Conservation (phyloP, 2,329 filamentous ascomycete genomes). For the Aspergillus clavatus region DNA sequence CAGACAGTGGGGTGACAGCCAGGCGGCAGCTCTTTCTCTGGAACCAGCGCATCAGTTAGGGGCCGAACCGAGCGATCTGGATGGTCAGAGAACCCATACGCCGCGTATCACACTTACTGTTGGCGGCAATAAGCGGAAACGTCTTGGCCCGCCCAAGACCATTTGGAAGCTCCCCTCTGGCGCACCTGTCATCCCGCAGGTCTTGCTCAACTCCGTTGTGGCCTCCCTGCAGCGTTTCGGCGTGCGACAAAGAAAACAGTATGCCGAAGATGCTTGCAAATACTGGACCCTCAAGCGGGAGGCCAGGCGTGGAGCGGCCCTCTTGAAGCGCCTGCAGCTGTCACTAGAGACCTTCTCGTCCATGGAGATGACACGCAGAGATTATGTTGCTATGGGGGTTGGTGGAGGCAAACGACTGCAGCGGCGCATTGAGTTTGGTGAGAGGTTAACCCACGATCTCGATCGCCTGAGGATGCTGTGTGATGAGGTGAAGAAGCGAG, state of each 20-base stretch:
- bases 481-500: constrained; percentile 67
- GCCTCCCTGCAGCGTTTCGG: constrained; percentile 76
- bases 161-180: constrained; percentile 92
- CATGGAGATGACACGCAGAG: constrained; percentile 91
- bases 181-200: constrained; percentile 86
- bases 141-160: constrained; percentile 54
- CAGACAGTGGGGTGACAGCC: constrained; percentile 86
- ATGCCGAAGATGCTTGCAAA: constrained; percentile 84
- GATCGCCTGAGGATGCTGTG: constrained; percentile 68
- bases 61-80: constrained; percentile 45
- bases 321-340: constrained; percentile 87
- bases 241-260: constrained; percentile 84
- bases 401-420: constrained; percentile 72
- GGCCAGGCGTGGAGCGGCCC: constrained; percentile 79
- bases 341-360: constrained; percentile 96
- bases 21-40: constrained; percentile 73
- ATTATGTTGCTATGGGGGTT: constrained; percentile 92
- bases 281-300: constrained; percentile 98
- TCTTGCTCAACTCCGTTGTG: constrained; percentile 81
- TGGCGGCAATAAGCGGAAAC: constrained; percentile 56
- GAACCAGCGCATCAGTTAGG: constrained; percentile 66
- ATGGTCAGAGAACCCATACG: constrained; percentile 33
- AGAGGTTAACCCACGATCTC: constrained; percentile 61
- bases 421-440: constrained; percentile 82
- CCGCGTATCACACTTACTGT: constrained; percentile 52